phyloP scores from a whole-genome alignment of 495 filamentous ascomycete genomes.

The Aspergillus affinis region DNA sequence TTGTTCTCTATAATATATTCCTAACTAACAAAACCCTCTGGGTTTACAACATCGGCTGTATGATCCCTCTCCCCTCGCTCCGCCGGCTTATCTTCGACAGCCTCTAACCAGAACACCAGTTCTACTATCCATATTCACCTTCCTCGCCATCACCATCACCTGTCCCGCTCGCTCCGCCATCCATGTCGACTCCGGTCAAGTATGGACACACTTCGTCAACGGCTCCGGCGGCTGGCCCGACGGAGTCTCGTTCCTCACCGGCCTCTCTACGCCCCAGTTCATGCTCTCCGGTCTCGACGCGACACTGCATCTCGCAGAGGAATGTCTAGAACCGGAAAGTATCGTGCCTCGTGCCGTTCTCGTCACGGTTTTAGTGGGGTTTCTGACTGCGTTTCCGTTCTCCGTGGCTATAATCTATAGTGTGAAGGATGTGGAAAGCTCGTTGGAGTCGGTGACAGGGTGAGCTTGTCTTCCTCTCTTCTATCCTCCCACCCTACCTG shows the following conservation, averaged over 20 bases:
- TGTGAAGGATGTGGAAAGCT: slow-evolving; percentile 21
- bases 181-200: slow-evolving; percentile 17
- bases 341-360: slow-evolving; percentile 33
- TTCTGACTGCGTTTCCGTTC: slow-evolving; percentile 35
- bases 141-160: slow-evolving; percentile 29
- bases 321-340: slow-evolving; percentile 30
- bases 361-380: slow-evolving; percentile 31
- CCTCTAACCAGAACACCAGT: slow-evolving; percentile 10
- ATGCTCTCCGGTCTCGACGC: slow-evolving; percentile 38
- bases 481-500: neutral
- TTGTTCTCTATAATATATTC: slow-evolving; percentile 31
- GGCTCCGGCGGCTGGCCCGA: slow-evolving; percentile 33
- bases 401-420: slow-evolving; percentile 34
- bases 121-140: slow-evolving; percentile 26
- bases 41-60: slow-evolving; percentile 36
- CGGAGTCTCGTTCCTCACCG: slow-evolving; percentile 35
- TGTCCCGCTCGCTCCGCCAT: slow-evolving; percentile 28
- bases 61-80: slow-evolving; percentile 9
- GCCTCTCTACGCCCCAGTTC: slow-evolving; percentile 35
- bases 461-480: slow-evolving; percentile 6
- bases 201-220: slow-evolving; percentile 32
- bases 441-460: slow-evolving; percentile 27
- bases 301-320: slow-evolving; percentile 38
- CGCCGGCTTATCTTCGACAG: neutral
- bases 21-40: slow-evolving; percentile 30